Conservation (phyloP, 352 stramenopile genomes). For the Thraustotheca clavata region DNA sequence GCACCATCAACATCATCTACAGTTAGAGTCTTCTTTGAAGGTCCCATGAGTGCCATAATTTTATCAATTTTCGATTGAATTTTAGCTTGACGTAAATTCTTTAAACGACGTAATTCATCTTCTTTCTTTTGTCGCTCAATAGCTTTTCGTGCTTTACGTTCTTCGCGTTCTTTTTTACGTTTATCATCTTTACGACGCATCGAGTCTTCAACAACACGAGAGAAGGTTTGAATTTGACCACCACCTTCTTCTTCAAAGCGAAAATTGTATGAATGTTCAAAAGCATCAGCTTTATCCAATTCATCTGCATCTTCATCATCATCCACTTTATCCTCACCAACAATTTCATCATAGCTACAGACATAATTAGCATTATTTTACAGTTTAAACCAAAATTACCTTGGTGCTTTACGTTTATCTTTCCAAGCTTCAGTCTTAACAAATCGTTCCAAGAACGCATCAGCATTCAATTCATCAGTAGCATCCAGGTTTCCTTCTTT, state of each 20-base stretch:
- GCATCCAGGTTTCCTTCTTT: slow-evolving; percentile 36
- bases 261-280: slow-evolving; percentile 99
- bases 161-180: slow-evolving; percentile 91
- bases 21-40: slow-evolving; percentile 43
- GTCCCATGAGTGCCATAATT: slow-evolving; percentile 78
- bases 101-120: slow-evolving; percentile 93
- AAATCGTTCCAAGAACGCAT: slow-evolving; percentile 76
- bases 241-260: slow-evolving; percentile 96
- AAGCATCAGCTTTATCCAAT: slow-evolving; percentile 93
- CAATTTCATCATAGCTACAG: slow-evolving; percentile 67
- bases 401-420: slow-evolving; percentile 44
- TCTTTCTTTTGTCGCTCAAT: slow-evolving; percentile 95
- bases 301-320: slow-evolving; percentile 87
- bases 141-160: slow-evolving; percentile 91
- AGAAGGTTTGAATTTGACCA: slow-evolving; percentile 76
- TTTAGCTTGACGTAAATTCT: slow-evolving; percentile 97
- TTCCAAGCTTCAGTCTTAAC: slow-evolving; percentile 75
- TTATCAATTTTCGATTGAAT: slow-evolving; percentile 91
- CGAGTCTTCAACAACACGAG: slow-evolving; percentile 75
- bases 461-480: slow-evolving; percentile 52
- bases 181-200: slow-evolving; percentile 95
- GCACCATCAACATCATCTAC: slow-evolving; percentile 69
- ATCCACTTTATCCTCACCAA: slow-evolving; percentile 41
- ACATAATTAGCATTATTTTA: neutral
- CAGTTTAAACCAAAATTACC: slow-evolving; percentile 24